phyloP scores from a whole-genome alignment of 805 yeast genomes.

The Kazachstania bromeliacearum region DNA sequence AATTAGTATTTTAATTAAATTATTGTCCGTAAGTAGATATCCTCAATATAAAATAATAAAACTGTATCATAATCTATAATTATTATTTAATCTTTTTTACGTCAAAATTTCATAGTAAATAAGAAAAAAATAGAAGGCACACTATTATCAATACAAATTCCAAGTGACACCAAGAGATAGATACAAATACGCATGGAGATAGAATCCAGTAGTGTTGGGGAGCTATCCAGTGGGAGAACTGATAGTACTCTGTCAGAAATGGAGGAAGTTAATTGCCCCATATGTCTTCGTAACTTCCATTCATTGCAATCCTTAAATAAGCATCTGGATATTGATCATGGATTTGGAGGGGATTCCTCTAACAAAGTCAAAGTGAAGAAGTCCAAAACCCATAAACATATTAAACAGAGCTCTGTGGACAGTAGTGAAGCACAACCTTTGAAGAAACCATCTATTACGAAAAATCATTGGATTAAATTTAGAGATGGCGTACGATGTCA shows the following conservation, averaged over 20 bases:
- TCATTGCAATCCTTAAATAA: constrained; percentile 47
- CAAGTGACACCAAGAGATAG: no score
- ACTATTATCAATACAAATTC: no score
- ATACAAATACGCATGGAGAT: no score
- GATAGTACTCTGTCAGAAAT: background rate
- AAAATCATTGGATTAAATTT: constrained; percentile 29
- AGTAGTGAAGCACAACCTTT: no score
- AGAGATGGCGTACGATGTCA: constrained; percentile 18
- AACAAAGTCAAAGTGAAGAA: constrained; percentile 23
- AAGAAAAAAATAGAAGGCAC: background rate
- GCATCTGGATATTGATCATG: constrained; percentile 66
- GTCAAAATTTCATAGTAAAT: background rate
- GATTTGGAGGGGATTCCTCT: constrained; percentile 21
- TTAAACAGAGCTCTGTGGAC: no score
- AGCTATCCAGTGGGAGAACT: no score
- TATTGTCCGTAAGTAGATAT: no score
- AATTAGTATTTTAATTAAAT: constrained; percentile 42
- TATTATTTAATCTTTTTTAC: background rate
- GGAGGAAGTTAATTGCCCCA: constrained; percentile 43
- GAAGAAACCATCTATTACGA: background rate
- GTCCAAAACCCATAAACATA: constrained; percentile 25
- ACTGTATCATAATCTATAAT: background rate
- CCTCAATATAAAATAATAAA: background rate
- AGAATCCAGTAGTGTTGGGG: no score
- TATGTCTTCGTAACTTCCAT: constrained; percentile 53